Evolutionary conservation across 129 eudicot species (phyloP), one percentile per base, ranked within the genome.

Genomic region (Dittrichia graveolens): DNA sequence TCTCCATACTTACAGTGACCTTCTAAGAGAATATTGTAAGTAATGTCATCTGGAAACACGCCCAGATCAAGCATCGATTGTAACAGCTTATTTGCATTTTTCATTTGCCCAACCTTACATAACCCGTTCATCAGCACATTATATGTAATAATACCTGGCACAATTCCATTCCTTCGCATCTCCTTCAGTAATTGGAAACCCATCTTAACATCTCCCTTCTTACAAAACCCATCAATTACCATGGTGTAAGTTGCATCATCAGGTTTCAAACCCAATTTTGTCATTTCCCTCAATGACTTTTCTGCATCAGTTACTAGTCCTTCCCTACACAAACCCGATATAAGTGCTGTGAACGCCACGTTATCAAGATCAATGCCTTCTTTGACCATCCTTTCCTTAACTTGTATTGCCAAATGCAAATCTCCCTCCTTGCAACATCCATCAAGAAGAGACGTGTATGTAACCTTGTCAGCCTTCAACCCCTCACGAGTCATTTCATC

Each of bases 381-480:
- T 31, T 58, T 58, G 2, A 68, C 18, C 97, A 91, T 91, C 74
- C 61, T 68, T n/a, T 82, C 64, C 75, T 45, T 80, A 37, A 82
- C 64, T 39, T 86, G 76, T 12, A 86, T 74, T 4, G 93, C 97
- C 11, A 72, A 65, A 5, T 79, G 79, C 79, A 91, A 71, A 69
- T 91, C 84, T 7, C 97, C 96, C 73, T 81, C 93, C 75, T 88
- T 86, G 79, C 93, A 91, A 53, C 63, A 81, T 57, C 96, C 97
- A 64, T 89, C 93, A 49, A 91, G 86, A 58, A 88, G 86, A 31
- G 91, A 82, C 12, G 96, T 91, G 73, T 85, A 91, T 0, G 96
- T 91, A 39, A 88, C 53, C 56, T 83, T 91, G 73, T 91, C 97
- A 5, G 93, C 86, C 68, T 91, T 88, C 55, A 91, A 71, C 12